These are phyloP conservation scores for Xeromyces bisporus DNA, from an alignment of 495 filamentous ascomycete genomes.

Conservation along the genomic window DNA sequence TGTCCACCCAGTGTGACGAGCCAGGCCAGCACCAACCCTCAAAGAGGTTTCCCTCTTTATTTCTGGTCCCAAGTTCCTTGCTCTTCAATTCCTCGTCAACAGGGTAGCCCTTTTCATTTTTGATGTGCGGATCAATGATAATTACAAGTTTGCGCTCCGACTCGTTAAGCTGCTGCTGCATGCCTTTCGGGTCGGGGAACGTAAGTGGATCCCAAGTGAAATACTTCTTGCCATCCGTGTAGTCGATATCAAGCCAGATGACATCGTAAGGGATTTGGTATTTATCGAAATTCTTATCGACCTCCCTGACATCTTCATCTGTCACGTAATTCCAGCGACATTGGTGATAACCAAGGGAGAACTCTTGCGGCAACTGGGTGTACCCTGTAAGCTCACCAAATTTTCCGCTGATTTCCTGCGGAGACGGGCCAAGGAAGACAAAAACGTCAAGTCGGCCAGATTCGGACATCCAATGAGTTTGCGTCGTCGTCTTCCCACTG, in stretches of 20 bases:
- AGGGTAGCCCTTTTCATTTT: constrained; percentile 64
- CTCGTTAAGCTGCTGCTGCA: constrained; percentile 70
- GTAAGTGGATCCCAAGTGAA: constrained; percentile 87
- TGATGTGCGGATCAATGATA: constrained; percentile 96
- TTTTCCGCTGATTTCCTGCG: constrained; percentile 57
- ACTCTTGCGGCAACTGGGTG: constrained; percentile 76
- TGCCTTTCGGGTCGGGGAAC: constrained; percentile 70
- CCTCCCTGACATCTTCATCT: constrained; percentile 89
- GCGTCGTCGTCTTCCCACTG: constrained; percentile 50
- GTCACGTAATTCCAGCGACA: constrained; percentile 98
- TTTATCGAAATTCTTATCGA: constrained; percentile 91
- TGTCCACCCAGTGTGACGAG: constrained; percentile 87
- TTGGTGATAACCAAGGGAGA: constrained; percentile 86
- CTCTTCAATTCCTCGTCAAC: constrained; percentile 67
- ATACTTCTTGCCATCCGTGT: constrained; percentile 89
- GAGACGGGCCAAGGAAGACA: constrained; percentile 77
- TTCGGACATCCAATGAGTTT: constrained; percentile 96
- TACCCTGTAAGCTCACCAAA: constrained; percentile 93
- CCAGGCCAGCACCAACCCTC: constrained; percentile 99
- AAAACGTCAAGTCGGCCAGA: constrained; percentile 79
- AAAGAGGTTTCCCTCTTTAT: constrained; percentile 78
- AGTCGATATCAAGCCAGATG: constrained; percentile 97
- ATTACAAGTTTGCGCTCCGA: constrained; percentile 80
- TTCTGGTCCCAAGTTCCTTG: constrained; percentile 64
- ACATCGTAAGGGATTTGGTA: constrained; percentile 91